phyloP scores from a whole-genome alignment of 2,329 filamentous ascomycete genomes.

The Pseudogymnoascus sp. region DNA sequence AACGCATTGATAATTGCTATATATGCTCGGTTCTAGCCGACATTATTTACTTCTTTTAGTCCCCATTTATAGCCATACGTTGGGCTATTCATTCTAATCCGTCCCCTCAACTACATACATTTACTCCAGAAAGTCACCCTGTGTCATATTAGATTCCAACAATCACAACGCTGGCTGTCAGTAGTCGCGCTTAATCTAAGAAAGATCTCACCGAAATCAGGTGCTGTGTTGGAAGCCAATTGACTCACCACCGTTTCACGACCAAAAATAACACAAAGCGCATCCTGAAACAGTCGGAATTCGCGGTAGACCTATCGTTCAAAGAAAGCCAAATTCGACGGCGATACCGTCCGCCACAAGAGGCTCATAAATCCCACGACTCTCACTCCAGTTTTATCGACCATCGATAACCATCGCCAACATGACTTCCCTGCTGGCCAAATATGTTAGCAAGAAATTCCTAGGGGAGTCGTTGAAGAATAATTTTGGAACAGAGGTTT shows the following conservation, averaged over 20 bases:
- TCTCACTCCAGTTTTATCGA: neutral
- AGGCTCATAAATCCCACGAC: neutral
- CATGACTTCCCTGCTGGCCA: conserved; percentile 47
- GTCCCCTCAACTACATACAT: neutral
- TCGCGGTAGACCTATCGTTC: conserved; percentile 21
- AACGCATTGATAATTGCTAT: neutral
- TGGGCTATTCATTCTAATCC: neutral
- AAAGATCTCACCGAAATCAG: neutral
- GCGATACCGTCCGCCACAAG: conserved; percentile 11
- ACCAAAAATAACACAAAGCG: conserved; percentile 14
- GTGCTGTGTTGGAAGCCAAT: neutral
- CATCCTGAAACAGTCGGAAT: conserved; percentile 20
- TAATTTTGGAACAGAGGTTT: conserved; percentile 45
- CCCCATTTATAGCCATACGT: neutral
- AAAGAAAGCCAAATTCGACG: conserved; percentile 21
- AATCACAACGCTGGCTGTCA: neutral
- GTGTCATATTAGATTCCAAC: neutral
- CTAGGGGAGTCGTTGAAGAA: conserved; percentile 48
- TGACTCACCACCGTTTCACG: conserved; percentile 6
- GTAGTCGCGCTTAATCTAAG: neutral
- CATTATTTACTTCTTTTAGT: neutral
- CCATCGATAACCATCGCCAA: conserved; percentile 17
- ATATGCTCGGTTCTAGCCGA: neutral
- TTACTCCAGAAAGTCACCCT: neutral
- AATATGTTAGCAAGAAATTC: conserved; percentile 47